Evolutionary conservation across 78 protist species (phyloP), one percentile per base, ranked within the genome.

Genomic region (Planoprotostelium fungivorum): DNA sequence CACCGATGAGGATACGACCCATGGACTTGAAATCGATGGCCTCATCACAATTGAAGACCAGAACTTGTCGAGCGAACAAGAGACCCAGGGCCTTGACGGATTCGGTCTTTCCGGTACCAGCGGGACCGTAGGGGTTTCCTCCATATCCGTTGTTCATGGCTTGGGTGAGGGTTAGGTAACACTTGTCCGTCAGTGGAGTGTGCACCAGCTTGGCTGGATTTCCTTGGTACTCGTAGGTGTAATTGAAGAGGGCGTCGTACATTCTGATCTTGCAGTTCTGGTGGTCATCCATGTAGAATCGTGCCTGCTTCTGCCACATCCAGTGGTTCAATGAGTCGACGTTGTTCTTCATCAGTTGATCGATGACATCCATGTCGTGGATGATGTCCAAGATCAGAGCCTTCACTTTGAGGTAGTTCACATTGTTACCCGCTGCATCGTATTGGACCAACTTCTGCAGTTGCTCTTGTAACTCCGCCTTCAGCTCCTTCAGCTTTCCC

Each of bases 101-200:
- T 91, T 99, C 99, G 31, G 99, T 99, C 95, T 99, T 99, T 84
- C 99, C 99, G 0, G 99, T 99, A 34, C 99, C 99, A 0, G 99
- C 99, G 0, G 99, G 99, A 34, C 99, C 99, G 89, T 95, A 96
- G 34, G 99, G 99, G 86, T 91, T 89, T 84, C 99, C 99, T 0
- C 99, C 99, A 91, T 97, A 84, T 34, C 97, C 87, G 10, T 87
- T 38, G 37, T 96, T 95, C n/a, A 98, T 37, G 0, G 99, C 99
- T 87, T 98, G 99, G 28, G 96, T 89, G 16, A 98, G 92, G 34
- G 97, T 96, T 34, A 97, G 92, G 90, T 95, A 98, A 90, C 96
- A 93, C 37, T 93, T 93, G 90, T 96, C 98, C 5, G 99, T 96
- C 38, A 98, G 95, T n/a, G 97, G 98, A 35, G 99, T 98, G 63